A percentile compares a stretch with the other conserved stretches of the same genome.
phyloP scores from a whole-genome alignment of 371 early-diverging fungal genomes.

The Mucor lusitanicus region DNA sequence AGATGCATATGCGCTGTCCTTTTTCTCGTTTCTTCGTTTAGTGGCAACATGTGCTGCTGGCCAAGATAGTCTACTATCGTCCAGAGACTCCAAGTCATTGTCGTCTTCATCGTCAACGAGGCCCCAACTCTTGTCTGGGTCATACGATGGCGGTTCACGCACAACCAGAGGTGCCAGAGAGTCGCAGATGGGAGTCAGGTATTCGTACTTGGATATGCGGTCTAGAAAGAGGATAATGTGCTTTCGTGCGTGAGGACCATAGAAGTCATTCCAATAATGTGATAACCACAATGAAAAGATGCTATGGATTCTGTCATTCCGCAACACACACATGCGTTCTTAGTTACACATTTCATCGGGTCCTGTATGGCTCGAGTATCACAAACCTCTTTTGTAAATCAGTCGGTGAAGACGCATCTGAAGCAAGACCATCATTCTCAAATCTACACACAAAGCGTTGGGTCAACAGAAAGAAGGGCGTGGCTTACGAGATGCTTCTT shows the following conservation, averaged over 20 bases:
- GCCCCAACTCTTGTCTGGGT: slow-evolving; percentile 51
- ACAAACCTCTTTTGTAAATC: slow-evolving; percentile 41
- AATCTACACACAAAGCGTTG: slow-evolving; percentile 22
- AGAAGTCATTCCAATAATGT: slow-evolving; percentile 57
- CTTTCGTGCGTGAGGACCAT: slow-evolving; percentile 49
- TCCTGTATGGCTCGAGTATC: not conserved
- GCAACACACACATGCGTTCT: slow-evolving; percentile 10
- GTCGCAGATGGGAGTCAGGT: slow-evolving; percentile 43
- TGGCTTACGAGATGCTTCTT: slow-evolving; percentile 8
- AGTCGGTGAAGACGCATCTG: slow-evolving; percentile 28
- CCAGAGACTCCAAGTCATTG: not conserved
- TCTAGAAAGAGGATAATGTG: slow-evolving; percentile 49
- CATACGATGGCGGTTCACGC: slow-evolving; percentile 44
- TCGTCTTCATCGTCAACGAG: slow-evolving; percentile 29
- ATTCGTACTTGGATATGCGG: slow-evolving; percentile 35
- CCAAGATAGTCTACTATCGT: not conserved
- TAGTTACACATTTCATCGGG: slow-evolving; percentile 5
- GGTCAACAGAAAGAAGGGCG: not conserved
- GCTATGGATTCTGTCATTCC: slow-evolving; percentile 41
- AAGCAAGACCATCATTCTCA: slow-evolving; percentile 31
- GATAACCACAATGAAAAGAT: slow-evolving; percentile 52
- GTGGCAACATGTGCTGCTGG: not conserved
- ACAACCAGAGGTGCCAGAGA: slow-evolving; percentile 39
- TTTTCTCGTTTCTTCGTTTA: slow-evolving; percentile 27
- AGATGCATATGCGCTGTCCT: slow-evolving; percentile 47